Evolutionary conservation across 2,329 filamentous ascomycete species (phyloP).

Genomic region (Diaporthe eres): DNA sequence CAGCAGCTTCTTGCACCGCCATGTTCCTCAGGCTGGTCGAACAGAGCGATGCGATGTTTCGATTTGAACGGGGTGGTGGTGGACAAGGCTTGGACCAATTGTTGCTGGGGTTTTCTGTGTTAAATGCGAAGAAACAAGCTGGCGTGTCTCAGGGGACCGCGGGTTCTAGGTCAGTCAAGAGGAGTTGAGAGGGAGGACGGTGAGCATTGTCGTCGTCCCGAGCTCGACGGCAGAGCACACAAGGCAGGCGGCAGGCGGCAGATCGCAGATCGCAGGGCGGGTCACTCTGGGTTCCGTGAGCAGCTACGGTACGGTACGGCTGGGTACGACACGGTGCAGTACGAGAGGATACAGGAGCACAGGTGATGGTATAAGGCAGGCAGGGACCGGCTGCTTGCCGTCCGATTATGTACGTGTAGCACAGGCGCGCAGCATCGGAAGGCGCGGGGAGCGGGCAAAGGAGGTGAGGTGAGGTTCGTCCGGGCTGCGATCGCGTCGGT

Average conservation of each 20-base stretch:
- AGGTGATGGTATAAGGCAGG: neutral
- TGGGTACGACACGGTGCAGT: neutral
- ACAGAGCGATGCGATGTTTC: neutral
- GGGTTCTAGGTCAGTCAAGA: slow-evolving; percentile 6
- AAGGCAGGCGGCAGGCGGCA: slow-evolving; percentile 1
- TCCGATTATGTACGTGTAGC: neutral
- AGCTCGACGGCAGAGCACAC: slow-evolving; percentile 9
- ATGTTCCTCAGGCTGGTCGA: slow-evolving; percentile 28
- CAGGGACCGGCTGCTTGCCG: neutral
- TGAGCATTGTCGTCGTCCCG: slow-evolving; percentile 27
- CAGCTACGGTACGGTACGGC: neutral
- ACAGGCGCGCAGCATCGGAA: slow-evolving; percentile 5
- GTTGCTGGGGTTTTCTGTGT: too few species aligned
- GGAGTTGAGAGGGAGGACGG: neutral
- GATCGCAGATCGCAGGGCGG: neutral
- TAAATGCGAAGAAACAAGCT: neutral
- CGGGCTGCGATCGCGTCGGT: neutral
- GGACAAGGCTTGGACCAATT: neutral
- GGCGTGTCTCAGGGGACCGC: neutral
- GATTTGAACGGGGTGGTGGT: neutral
- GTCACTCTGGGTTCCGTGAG: neutral
- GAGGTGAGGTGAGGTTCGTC: slow-evolving; percentile 10
- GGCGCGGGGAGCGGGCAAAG: slow-evolving; percentile 7
- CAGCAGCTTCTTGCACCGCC: slow-evolving; percentile 51
- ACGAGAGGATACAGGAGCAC: neutral